These are phyloP conservation scores for Jimgerdemannia lactiflua DNA, from an alignment of 192 early-diverging fungal genomes.

Conservation along the genomic window DNA sequence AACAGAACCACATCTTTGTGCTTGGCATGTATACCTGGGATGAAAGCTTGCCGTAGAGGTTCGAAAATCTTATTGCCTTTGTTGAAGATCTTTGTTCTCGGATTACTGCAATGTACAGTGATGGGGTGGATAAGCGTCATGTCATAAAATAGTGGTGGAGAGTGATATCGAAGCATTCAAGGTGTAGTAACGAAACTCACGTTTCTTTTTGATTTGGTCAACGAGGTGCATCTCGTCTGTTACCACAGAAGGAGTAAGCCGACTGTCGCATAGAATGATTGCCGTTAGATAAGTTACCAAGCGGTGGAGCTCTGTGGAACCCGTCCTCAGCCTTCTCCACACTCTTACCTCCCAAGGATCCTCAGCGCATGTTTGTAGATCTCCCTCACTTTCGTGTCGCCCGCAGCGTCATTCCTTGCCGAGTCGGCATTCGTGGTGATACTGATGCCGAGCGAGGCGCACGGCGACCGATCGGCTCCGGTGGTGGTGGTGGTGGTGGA, in stretches of 20 bases:
- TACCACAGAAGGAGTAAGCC: slow-evolving; percentile 35
- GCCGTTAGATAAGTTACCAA: not conserved
- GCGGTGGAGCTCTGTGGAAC: no score
- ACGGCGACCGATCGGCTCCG: not conserved
- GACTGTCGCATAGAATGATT: not conserved
- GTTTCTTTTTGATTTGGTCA: slow-evolving; percentile 61
- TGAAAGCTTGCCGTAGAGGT: slow-evolving; percentile 52
- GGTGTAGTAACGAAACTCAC: slow-evolving; percentile 33
- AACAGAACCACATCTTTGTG: no score
- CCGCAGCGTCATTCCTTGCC: not conserved
- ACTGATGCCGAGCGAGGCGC: not conserved
- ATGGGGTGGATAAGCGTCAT: no score
- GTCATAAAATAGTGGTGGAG: no score
- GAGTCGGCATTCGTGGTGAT: not conserved
- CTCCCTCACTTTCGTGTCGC: not conserved
- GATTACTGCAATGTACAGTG: slow-evolving; percentile 41
- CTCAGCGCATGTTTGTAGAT: not conserved
- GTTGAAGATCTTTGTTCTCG: slow-evolving; percentile 43
- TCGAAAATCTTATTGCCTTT: slow-evolving; percentile 58
- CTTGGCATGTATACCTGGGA: slow-evolving; percentile 29
- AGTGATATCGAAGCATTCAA: no score
- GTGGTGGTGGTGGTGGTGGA: not conserved
- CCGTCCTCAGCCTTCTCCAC: no score
- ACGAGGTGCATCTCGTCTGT: slow-evolving; percentile 56
- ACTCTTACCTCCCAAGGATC: not conserved